These are phyloP conservation scores for Mycena galericulata DNA, from an alignment of 768 basidiomycete species.

Conservation along the genomic window DNA sequence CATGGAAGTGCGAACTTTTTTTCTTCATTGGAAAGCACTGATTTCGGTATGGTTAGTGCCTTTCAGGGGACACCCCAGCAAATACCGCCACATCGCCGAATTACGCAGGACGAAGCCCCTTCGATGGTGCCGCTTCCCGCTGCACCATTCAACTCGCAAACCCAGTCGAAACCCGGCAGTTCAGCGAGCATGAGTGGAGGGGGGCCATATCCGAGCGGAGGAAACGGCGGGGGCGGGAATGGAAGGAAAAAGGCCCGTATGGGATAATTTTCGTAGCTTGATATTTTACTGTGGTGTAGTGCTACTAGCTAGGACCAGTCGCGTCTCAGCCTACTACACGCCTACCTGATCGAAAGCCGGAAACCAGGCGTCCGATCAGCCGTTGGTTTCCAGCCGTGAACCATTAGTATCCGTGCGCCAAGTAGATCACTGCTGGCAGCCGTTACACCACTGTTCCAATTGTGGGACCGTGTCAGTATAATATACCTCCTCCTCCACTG, in stretches of 20 bases:
- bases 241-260: conserved; percentile 30
- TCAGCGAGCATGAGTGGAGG: conserved; percentile 36
- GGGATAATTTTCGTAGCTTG: conserved; percentile 10
- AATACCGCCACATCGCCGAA: conserved; percentile 87
- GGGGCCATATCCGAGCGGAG: conserved; percentile 32
- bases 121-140: conserved; percentile 82
- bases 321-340: no score
- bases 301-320: no score
- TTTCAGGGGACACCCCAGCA: conserved; percentile 78
- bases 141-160: conserved; percentile 34
- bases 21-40: not conserved
- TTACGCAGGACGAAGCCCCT: conserved; percentile 93
- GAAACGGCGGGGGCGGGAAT: conserved; percentile 23
- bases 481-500: no score
- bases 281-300: not conserved
- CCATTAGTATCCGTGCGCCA: no score
- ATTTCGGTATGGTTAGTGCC: conserved; percentile 61
- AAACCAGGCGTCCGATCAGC: no score
- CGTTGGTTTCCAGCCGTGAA: no score
- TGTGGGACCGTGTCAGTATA: no score
- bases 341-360: no score
- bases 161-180: conserved; percentile 39
- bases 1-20: conserved; percentile 75
- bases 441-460: no score
- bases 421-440: no score